These are phyloP conservation scores for Aristolochia californica DNA, from an alignment of 164 flowering plant genomes.

Conservation along the genomic window DNA sequence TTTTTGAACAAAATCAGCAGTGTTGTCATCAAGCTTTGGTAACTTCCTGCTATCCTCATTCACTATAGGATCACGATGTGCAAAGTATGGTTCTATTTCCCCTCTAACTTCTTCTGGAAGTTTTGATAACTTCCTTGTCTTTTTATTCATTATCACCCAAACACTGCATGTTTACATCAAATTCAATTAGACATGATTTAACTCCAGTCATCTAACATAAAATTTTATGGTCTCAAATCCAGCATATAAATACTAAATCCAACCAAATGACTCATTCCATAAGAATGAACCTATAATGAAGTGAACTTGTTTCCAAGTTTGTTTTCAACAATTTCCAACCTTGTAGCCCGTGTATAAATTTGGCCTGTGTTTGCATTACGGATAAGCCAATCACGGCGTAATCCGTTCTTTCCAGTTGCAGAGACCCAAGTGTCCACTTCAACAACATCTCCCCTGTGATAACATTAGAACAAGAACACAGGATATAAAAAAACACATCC, in stretches of 20 bases:
- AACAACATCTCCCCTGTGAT: constrained; percentile 89
- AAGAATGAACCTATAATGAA: not conserved
- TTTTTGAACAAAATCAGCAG: constrained; percentile 46
- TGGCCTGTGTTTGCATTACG: constrained; percentile 71
- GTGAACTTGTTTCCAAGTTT: not conserved
- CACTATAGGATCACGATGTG: constrained; percentile 40
- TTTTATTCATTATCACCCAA: constrained; percentile 86
- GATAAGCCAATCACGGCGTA: constrained; percentile 90
- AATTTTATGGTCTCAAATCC: no score
- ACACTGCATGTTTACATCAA: constrained; percentile 30
- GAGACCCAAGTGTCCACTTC: constrained; percentile 86
- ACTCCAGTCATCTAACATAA: no score
- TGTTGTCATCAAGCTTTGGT: constrained; percentile 45
- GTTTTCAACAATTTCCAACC: constrained; percentile 29
- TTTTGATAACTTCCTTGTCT: constrained; percentile 66
- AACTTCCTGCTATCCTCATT: constrained; percentile 66
- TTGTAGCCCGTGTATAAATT: constrained; percentile 73
- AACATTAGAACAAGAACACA: not conserved
- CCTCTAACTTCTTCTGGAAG: constrained; percentile 68
- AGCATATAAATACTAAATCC: no score
- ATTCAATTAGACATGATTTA: not conserved
- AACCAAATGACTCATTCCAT: not conserved
- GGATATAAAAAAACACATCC: not conserved
- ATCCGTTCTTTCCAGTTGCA: constrained; percentile 84
- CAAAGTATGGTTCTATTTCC: constrained; percentile 60